phyloP scores from a whole-genome alignment of 768 basidiomycete species.

The Serendipita sp. region DNA sequence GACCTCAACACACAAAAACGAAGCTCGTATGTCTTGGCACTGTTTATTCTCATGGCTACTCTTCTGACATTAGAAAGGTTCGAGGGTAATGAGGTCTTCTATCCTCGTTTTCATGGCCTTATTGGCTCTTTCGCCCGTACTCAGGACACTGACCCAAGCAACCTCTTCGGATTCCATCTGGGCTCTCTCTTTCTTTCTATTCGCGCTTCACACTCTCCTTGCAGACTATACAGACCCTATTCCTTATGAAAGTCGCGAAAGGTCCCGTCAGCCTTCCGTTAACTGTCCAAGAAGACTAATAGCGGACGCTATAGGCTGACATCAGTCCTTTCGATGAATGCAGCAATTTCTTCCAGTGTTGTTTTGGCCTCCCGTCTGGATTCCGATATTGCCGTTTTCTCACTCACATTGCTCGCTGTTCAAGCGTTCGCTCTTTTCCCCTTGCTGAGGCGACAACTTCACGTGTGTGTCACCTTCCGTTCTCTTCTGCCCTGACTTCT shows the following conservation, averaged over 20 bases:
- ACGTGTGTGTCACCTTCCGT: slow-evolving; percentile 7
- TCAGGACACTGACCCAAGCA: slow-evolving; percentile 82
- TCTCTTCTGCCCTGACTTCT: neutral
- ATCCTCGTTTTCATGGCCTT: slow-evolving; percentile 78
- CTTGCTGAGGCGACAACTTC: slow-evolving; percentile 45
- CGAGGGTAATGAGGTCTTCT: slow-evolving; percentile 62
- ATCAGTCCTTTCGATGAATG: slow-evolving; percentile 77
- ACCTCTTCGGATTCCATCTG: slow-evolving; percentile 96
- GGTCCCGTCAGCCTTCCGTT: neutral
- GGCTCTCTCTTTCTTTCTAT: slow-evolving; percentile 78
- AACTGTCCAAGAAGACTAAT: slow-evolving; percentile 10
- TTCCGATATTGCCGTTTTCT: slow-evolving; percentile 75
- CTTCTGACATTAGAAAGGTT: slow-evolving; percentile 26
- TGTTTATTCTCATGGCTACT: too few relatives aligned
- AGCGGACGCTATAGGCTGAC: slow-evolving; percentile 36
- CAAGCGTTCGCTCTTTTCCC: slow-evolving; percentile 76
- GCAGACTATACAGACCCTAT: slow-evolving; percentile 46
- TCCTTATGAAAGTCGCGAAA: slow-evolving; percentile 22
- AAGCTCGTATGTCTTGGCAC: neutral
- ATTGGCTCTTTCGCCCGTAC: slow-evolving; percentile 78
- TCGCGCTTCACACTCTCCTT: slow-evolving; percentile 64
- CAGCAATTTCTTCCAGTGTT: slow-evolving; percentile 81
- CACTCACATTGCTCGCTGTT: slow-evolving; percentile 71
- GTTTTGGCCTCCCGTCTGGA: slow-evolving; percentile 82
- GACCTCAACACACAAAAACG: neutral